Percentiles rank a stretch among this genome's conserved stretches.
Evolutionary conservation across 306 rosid genomes (phyloP).

Genomic region (Lathyrus oleraceus): DNA sequence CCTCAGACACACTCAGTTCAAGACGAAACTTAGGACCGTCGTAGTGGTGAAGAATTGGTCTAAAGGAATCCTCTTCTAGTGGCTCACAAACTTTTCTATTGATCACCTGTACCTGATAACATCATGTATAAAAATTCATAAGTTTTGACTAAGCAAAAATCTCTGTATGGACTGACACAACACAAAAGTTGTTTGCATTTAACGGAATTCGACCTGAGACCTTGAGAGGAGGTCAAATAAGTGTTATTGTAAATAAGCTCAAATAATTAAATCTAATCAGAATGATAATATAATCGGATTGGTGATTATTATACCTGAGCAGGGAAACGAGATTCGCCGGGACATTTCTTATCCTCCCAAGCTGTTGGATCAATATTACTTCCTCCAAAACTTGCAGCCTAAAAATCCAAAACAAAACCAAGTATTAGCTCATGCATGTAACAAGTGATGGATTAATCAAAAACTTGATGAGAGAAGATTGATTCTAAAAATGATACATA

Average conservation of each 20-base stretch:
- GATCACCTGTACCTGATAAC: constrained; percentile 65
- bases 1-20: constrained; percentile 80
- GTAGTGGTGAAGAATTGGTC: constrained; percentile 95
- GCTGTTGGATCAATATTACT: constrained; percentile 89
- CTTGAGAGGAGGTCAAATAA: too few relatives aligned
- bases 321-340: constrained; percentile 93
- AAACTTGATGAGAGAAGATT: not conserved
- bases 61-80: constrained; percentile 87
- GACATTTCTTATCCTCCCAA: constrained; percentile 92
- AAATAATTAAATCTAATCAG: not conserved
- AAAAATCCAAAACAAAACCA: constrained; percentile 16
- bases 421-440: not conserved
- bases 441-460: not conserved
- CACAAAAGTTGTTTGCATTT: too few relatives aligned
- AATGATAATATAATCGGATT: not conserved
- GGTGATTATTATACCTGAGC: constrained; percentile 70
- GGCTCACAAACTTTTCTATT: constrained; percentile 83
- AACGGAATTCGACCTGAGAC: too few relatives aligned
- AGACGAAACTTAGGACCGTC: constrained; percentile 97
- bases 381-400: constrained; percentile 98
- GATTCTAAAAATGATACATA: constrained; percentile 28
- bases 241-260: not conserved
- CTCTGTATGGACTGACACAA: too few relatives aligned
- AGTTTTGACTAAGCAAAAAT: not conserved
- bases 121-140: constrained; percentile 8